Conservation (phyloP, 805 yeast genomes). For the Cyberlindnera subsufficiens region DNA sequence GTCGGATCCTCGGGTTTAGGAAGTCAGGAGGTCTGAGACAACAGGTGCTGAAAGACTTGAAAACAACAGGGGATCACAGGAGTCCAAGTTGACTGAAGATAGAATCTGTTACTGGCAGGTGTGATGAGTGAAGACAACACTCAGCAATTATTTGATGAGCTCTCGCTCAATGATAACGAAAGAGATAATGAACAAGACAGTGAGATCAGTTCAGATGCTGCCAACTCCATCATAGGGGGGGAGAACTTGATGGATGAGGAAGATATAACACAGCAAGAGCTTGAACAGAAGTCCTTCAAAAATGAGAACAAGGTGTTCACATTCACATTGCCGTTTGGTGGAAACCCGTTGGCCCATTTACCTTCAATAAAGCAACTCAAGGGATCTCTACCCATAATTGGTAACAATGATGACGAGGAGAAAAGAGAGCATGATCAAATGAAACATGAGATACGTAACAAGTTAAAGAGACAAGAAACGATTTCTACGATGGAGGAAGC, state of each 20-base stretch:
- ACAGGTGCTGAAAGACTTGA: not conserved
- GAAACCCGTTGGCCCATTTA: slow-evolving; percentile 21
- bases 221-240: slow-evolving; percentile 40
- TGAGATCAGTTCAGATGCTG: slow-evolving; percentile 5
- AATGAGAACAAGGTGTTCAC: slow-evolving; percentile 29
- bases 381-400: slow-evolving; percentile 16
- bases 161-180: not conserved
- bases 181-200: not conserved
- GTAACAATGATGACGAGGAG: slow-evolving; percentile 9
- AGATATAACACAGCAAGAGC: slow-evolving; percentile 12
- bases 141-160: not conserved
- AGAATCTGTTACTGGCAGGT: not conserved
- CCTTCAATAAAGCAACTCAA: slow-evolving; percentile 18
- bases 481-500: slow-evolving; percentile 63
- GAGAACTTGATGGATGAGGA: slow-evolving; percentile 16
- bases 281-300: slow-evolving; percentile 13
- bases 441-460: slow-evolving; percentile 24
- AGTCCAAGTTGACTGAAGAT: slow-evolving; percentile 1
- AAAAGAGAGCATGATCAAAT: slow-evolving; percentile 8
- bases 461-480: slow-evolving; percentile 45
- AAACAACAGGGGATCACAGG: not conserved
- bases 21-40: not conserved
- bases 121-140: not conserved
- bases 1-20: no score
- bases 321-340: slow-evolving; percentile 34